Evolutionary conservation across 371 early-diverging fungal genomes (phyloP), one percentile per base, ranked within the genome.

Genomic region (Syncephalastrum monosporum): DNA sequence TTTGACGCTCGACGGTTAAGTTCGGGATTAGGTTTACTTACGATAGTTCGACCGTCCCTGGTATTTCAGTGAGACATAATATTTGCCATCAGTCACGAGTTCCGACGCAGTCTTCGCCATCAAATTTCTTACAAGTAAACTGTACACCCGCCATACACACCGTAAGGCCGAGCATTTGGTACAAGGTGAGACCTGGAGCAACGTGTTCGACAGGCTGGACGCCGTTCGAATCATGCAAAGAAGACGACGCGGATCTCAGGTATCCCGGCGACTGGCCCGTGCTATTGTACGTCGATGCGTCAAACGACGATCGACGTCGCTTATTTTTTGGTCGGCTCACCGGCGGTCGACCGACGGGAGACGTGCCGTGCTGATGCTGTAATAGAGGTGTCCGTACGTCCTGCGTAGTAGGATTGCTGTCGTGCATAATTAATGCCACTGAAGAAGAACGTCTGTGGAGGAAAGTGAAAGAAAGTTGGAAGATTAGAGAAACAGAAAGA

Each of bases 131-230:
- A 82, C 86, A 85, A 29, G 84, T 83, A 59, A 85, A 85, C 45
- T 85, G 86, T 3, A 85, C 82, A n/a, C 86, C 86, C 12, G 82
- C 81, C 84, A 85, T 82, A 58, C 84, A 65, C 12, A 65, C 43
- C 15, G 65, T 65, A 15, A 65, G 51, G 5, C 56, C 60, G n/a
- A 65, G 43, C 23, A 65, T 48, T 50, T 60, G 55, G 1, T 14
- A n/a, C 15, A 65, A 24, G 14, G 12, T 43, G 16, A 65, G 53
- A 25, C 65, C 65, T 33, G 38, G 38, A 2, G 38, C 2, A 33
- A 33, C 38, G 23, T 60, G 60, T 24, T 57, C 60, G 12, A 47
- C 43, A 3, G 38, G 10, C 38, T 6, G 10, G 21, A 43, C 16
- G 38, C 47, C 5, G 38, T 15, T 6, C 41, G 49, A n/a, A 12